Base-by-base conservation (phyloP, 208 protist genomes). In the Leishmania braziliensis region DNA sequence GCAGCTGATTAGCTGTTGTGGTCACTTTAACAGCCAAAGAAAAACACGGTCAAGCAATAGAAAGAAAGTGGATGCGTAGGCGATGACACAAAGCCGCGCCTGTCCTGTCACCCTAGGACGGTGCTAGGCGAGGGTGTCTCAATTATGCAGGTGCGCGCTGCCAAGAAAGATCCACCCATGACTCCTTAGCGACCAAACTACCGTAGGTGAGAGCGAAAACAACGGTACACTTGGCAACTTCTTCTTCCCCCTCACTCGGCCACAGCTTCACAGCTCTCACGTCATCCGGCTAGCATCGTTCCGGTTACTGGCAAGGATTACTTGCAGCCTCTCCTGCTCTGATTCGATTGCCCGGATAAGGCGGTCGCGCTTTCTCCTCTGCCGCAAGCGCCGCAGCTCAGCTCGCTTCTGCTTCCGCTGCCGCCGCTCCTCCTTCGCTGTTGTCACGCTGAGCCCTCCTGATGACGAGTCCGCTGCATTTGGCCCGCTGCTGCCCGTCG, bases 321-420 rank as follows among this genome's bases (percentile, higher is more conserved):
- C 78, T 2, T 88, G 86, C 58, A 97, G 88, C 50, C 85, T 86
- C 79, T 95, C 93, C 79, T 97, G 93, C 84, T 96, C 93, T 23
- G 78, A 75, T 72, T 96, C 90, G 76, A 97, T 97, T 18, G 88
- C 51, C 5, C 69, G 75, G 50, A 97, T 95, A 5, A 97, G 84
- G 2, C 48, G 50, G 51, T 90, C 81, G 0, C 91, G 85, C 63
- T 84, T 87, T 33, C 78, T 70, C 53, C 79, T 86, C 50, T 73
- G 86, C 8, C 84, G 79, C 56, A 66, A 66, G 6, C 82, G 85
- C 0, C 86, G 56, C 29, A 63, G 69, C 77, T 78, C 71, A n/a
- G 83, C 43, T 39, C 78, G 81, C 29, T 33, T 56, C 53, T 73
- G 20, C 36, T 29, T 63, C 71, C 78, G 73, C 18, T 74, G 75